A percentile compares a stretch with the other conserved stretches of the same genome.
Evolutionary conservation across 306 rosid genomes (phyloP).

Genomic region (Notholithocarpus densiflorus): DNA sequence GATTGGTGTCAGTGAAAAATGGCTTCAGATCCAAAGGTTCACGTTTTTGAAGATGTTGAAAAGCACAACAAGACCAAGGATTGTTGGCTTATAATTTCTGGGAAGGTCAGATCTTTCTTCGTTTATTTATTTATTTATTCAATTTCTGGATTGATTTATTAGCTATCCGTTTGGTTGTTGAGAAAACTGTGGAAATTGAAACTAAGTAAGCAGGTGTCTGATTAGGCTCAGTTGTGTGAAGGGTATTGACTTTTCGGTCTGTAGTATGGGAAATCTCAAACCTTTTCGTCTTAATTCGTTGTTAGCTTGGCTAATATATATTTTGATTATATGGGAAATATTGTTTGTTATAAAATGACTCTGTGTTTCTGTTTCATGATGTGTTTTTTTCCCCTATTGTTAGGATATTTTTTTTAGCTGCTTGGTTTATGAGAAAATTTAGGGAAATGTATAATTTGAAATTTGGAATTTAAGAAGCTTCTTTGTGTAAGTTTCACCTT

Average conservation of each 20-base stretch:
- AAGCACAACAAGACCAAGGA: slow-evolving; percentile 78
- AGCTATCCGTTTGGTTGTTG: not conserved
- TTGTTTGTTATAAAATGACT: not conserved
- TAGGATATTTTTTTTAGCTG: not conserved
- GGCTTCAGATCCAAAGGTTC: slow-evolving; percentile 73
- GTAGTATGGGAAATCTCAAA: not conserved
- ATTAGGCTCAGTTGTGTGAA: not conserved
- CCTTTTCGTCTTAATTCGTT: not conserved
- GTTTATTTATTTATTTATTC: not conserved
- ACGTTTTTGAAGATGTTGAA: slow-evolving; percentile 59
- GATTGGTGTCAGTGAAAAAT: slow-evolving; percentile 38
- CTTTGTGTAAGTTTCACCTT: not conserved
- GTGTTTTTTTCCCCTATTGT: not conserved
- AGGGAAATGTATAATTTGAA: not conserved
- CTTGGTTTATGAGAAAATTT: not conserved
- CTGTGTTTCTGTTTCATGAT: not conserved
- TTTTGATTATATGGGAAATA: too few species aligned
- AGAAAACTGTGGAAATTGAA: not conserved
- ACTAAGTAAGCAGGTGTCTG: not conserved
- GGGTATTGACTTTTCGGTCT: not conserved
- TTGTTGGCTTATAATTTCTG: slow-evolving; percentile 84
- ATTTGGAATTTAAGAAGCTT: not conserved
- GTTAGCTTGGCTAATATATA: too few species aligned
- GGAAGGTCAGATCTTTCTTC: slow-evolving; percentile 62
- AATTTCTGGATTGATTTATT: slow-evolving; percentile 9